A percentile compares a stretch with the other conserved stretches of the same genome.
Evolutionary conservation across 1,284 basidiomycete genomes (phyloP).

Genomic region (Pholiota adiposa): DNA sequence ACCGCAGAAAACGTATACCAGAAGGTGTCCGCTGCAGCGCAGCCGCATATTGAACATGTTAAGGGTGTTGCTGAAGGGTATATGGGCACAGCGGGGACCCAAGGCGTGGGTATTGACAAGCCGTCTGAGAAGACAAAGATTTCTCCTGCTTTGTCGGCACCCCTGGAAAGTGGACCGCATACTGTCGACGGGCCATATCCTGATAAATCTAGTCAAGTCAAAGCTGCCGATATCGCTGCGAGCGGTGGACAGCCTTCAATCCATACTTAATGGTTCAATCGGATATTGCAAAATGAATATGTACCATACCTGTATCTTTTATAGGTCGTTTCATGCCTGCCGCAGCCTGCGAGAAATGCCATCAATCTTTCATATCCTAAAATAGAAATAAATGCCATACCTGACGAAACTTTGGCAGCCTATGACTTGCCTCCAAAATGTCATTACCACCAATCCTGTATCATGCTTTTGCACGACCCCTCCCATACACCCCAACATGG

Average conservation of each 20-base stretch:
- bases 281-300: not conserved
- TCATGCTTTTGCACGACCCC: slow-evolving; percentile 73
- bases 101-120: slow-evolving; percentile 18
- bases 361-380: not conserved
- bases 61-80: slow-evolving; percentile 22
- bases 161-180: slow-evolving; percentile 46
- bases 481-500: slow-evolving; percentile 75
- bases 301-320: not conserved
- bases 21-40: slow-evolving; percentile 23
- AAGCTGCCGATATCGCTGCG: not conserved
- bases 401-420: not conserved
- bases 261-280: not conserved
- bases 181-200: slow-evolving; percentile 36
- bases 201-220: not conserved
- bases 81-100: slow-evolving; percentile 25
- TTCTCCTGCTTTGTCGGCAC: slow-evolving; percentile 40
- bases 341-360: no score
- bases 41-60: slow-evolving; percentile 39
- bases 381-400: not conserved
- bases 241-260: not conserved
- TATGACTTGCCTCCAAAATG: slow-evolving; percentile 32
- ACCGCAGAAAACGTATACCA: slow-evolving; percentile 23
- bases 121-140: slow-evolving; percentile 33
- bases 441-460: slow-evolving; percentile 71
- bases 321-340: no score